Evolutionary conservation across 805 yeast species (phyloP).

Genomic region (Hanseniaspora opuntiae): DNA sequence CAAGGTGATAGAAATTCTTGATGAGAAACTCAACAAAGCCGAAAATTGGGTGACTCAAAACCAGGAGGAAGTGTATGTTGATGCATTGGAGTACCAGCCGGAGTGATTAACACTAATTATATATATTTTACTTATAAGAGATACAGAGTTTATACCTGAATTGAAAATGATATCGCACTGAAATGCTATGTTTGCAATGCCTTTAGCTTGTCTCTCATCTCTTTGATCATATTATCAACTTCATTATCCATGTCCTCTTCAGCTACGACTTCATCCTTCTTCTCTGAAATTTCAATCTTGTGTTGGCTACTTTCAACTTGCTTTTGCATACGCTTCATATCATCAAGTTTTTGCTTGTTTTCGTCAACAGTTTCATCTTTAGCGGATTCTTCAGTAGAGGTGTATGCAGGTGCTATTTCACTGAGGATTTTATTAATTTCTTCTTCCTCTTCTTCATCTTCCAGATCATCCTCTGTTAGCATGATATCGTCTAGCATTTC

Average conservation of each 20-base stretch:
- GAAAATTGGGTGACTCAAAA: constrained; percentile 62
- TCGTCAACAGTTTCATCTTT: constrained; percentile 30
- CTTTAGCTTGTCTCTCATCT: constrained; percentile 77
- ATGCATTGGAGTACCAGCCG: not conserved
- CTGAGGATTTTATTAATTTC: constrained; percentile 51
- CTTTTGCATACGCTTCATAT: constrained; percentile 15
- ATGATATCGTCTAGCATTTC: constrained; percentile 88
- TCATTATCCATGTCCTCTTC: constrained; percentile 42
- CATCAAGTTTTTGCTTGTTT: constrained; percentile 16
- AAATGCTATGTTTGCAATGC: constrained; percentile 53
- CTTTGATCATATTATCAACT: constrained; percentile 61
- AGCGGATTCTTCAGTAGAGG: not conserved
- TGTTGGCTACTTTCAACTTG: constrained; percentile 5
- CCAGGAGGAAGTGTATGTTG: constrained; percentile 22
- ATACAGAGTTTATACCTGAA: not conserved
- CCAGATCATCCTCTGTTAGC: constrained; percentile 51
- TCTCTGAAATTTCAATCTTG: constrained; percentile 21
- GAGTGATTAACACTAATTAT: not conserved
- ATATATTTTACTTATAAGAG: not conserved
- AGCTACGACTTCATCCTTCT: constrained; percentile 28
- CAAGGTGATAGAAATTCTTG: constrained; percentile 70
- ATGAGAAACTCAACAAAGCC: constrained; percentile 70
- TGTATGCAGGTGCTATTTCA: constrained; percentile 24
- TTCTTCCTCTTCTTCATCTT: constrained; percentile 52
- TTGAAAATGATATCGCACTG: not conserved